Evolutionary conservation across 768 basidiomycete genomes (phyloP), one percentile per base, ranked within the genome.

Genomic region (Austroboletus eburneus): DNA sequence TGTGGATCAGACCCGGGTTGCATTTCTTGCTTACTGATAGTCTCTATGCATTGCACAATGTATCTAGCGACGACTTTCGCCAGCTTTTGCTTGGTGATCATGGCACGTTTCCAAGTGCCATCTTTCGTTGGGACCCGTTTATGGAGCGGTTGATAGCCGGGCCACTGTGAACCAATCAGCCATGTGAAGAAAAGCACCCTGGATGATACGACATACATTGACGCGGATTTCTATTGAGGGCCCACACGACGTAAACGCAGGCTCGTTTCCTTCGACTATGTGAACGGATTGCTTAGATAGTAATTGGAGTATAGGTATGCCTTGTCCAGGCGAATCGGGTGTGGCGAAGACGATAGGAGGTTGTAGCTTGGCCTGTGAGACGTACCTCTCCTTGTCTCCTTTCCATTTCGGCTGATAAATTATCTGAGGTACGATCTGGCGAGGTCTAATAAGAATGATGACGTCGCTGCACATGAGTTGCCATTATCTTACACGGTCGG

Each of bases 41-140:
- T 1, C 6, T 47, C 29, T 47, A 56, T 49, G 29, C 45, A 56
- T 13, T 35, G 10, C 12, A 25, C 35, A 36, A 88, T 74, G 51
- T 78, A 80, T 66, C 79, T 85, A 3, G 85, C 85, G 23, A 87
- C 76, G 48, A 85, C 80, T 58, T 80, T 82, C 1, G 83, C 85
- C 3, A 88, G 70, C 59, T 81, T 87, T 20, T 77, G 74, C 34
- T 77, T 74, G 1, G 78, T 86, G 52, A 87, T 85, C 9, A 81
- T 83, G 17, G 77, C 74, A 23, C 83, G 85, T 2, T 80, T 77
- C 54, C 75, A 79, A 21, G 80, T 74, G 60, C 83, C 87, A 58
- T 87, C 84, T 57, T 76, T 79, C 3, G 85, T 86, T 3, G 80
- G 76, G 54, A 87, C 84, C 58, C 85, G 85, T 43, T 80, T 72